Evolutionary conservation across 805 yeast species (phyloP).

Genomic region (Starmerella sp.): DNA sequence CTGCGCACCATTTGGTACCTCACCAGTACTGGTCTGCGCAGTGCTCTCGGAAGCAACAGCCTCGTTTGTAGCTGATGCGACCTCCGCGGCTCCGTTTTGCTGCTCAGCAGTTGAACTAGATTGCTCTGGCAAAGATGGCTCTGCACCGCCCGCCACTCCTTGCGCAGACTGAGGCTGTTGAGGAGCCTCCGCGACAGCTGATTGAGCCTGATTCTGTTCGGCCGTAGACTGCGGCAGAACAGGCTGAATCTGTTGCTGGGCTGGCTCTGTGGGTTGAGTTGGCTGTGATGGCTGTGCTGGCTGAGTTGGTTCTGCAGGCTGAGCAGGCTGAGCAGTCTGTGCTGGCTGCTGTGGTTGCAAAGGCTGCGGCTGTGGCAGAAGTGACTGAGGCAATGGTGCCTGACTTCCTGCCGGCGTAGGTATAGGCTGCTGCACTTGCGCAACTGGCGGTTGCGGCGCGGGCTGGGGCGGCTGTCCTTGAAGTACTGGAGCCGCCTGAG

Average conservation of each 20-base stretch:
- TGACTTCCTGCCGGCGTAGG: background rate
- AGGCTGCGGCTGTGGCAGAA: background rate
- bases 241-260: background rate
- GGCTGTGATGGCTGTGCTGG: no score
- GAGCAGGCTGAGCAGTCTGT: constrained; percentile 26
- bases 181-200: constrained; percentile 20
- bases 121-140: no score
- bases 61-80: no score
- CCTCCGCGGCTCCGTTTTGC: no score
- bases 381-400: background rate
- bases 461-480: no score
- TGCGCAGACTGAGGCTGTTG: constrained; percentile 12
- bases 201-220: background rate
- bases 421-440: background rate
- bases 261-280: background rate
- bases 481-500: background rate
- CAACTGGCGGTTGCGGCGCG: no score
- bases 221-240: background rate
- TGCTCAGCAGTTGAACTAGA: no score
- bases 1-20: no score
- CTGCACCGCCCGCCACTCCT: no score
- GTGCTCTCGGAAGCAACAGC: no score
- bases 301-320: constrained; percentile 7
- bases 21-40: no score
- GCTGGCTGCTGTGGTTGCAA: background rate